Percentiles rank a stretch among this genome's conserved stretches.
These are phyloP conservation scores for Chaetomium sp. DNA, from an alignment of 2,329 filamentous ascomycete species.

Conservation along the genomic window DNA sequence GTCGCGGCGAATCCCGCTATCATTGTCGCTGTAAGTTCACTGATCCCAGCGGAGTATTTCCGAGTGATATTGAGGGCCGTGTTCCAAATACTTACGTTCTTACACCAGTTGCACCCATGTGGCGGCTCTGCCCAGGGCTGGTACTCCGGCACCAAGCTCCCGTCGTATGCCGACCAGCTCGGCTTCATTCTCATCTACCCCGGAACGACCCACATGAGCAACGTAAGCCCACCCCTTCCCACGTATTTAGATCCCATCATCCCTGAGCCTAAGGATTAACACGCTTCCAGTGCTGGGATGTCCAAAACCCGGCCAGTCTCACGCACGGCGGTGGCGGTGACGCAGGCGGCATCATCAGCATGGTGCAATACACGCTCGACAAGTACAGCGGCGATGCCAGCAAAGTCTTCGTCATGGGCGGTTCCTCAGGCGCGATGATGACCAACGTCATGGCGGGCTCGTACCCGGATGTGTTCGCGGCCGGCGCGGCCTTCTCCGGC, in stretches of 20 bases:
- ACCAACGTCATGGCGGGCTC: slow-evolving; percentile 30
- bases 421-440: slow-evolving; percentile 35
- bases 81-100: too few relatives aligned
- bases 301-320: slow-evolving; percentile 38
- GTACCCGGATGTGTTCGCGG: slow-evolving; percentile 30
- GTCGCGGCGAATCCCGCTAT: slow-evolving; percentile 35
- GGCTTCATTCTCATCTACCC: slow-evolving; percentile 42
- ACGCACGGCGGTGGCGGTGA: slow-evolving; percentile 46
- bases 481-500: slow-evolving; percentile 28
- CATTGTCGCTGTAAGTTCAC: slow-evolving; percentile 33
- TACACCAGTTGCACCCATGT: slow-evolving; percentile 37
- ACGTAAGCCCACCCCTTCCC: slow-evolving; percentile 7
- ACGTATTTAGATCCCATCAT: too few relatives aligned
- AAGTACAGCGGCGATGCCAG: slow-evolving; percentile 41
- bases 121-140: slow-evolving; percentile 36
- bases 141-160: slow-evolving; percentile 39
- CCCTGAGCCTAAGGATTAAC: neutral
- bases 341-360: slow-evolving; percentile 43
- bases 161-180: slow-evolving; percentile 29
- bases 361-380: slow-evolving; percentile 43
- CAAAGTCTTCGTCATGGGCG: slow-evolving; percentile 43
- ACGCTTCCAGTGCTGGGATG: slow-evolving; percentile 44
- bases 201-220: slow-evolving; percentile 34
- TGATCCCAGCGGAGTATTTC: too few relatives aligned
- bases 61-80: neutral